Conservation (phyloP, 2,329 filamentous ascomycete genomes). For the Pestalotiopsis sp. region DNA sequence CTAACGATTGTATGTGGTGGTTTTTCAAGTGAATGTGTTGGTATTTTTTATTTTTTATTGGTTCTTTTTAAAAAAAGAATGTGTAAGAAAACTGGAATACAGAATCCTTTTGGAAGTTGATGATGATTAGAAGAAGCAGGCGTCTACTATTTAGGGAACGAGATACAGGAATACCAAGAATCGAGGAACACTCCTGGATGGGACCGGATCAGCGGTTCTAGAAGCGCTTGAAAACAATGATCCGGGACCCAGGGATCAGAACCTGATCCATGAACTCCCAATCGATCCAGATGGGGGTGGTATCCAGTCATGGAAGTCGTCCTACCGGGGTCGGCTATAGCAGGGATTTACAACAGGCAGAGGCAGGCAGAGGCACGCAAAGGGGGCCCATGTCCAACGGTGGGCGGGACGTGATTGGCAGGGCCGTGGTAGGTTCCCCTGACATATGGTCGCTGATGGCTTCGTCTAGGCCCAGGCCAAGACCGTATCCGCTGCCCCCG, state of each 20-base stretch:
- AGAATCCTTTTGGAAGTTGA: constrained; percentile 16
- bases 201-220: constrained; percentile 23
- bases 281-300: constrained; percentile 3
- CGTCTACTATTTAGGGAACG: not conserved
- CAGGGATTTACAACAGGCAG: not conserved
- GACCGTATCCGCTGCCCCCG: not conserved
- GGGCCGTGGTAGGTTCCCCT: not conserved
- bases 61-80: constrained; percentile 13
- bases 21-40: constrained; percentile 16
- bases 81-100: constrained; percentile 13
- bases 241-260: constrained; percentile 22
- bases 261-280: constrained; percentile 15
- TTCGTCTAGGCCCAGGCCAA: constrained; percentile 1
- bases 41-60: not conserved
- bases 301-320: constrained; percentile 2
- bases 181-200: constrained; percentile 5
- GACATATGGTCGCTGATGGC: not conserved
- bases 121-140: constrained; percentile 13
- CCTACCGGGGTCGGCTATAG: not conserved
- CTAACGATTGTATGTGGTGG: not conserved
- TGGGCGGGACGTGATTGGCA: not conserved
- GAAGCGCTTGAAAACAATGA: constrained; percentile 18
- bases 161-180: constrained; percentile 6
- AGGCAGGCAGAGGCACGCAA: not conserved
- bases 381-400: not conserved